Base-by-base conservation (phyloP, 495 filamentous ascomycete genomes). In the Oidiodendron maius region DNA sequence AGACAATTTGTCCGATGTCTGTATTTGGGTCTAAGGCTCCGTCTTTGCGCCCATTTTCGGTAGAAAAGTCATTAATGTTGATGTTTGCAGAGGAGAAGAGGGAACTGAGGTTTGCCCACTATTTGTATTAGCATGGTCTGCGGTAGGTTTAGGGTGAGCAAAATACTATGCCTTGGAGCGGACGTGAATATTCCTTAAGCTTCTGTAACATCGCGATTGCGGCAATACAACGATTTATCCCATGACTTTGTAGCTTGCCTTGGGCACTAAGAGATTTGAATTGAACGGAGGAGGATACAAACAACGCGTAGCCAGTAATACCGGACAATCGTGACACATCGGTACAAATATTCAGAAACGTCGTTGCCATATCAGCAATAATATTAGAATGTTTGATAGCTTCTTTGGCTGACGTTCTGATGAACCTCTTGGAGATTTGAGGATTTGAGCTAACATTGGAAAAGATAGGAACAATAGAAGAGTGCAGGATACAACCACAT, bases 381-480 rank as follows among this genome's bases (percentile, higher is more conserved):
- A 10, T 18, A 11, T 6, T 18, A 9, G 40, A 18, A 26, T 44
- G 40, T 26, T 44, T 44, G n/a, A 44, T 22, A 11, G 15, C 21
- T 26, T 44, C 16, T 23, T 44, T 25, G 20, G 40, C 40, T 6
- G 15, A 21, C 21, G 16, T 25, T 22, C 16, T 21, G 16, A 16
- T 11, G 23, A 44, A 25, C 13, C 12, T 18, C 21, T 44, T 44
- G 4, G 16, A 26, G 16, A 44, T 44, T 8, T 18, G 5, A 11
- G 40, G 40, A 13, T 44, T 22, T 5, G 40, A 26, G 15, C 11
- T 15, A 13, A 21, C 21, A 5, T 16, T 9, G 10, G 40, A 44
- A 22, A 44, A 44, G 20, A 44, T 16, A 9, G 40, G 40, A 24
- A 44, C 17, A 22, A 44, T 11, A 13, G 40, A 44, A 11, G 40